Evolutionary conservation across 768 basidiomycete genomes (phyloP).

Genomic region (Mycena epipterygia): DNA sequence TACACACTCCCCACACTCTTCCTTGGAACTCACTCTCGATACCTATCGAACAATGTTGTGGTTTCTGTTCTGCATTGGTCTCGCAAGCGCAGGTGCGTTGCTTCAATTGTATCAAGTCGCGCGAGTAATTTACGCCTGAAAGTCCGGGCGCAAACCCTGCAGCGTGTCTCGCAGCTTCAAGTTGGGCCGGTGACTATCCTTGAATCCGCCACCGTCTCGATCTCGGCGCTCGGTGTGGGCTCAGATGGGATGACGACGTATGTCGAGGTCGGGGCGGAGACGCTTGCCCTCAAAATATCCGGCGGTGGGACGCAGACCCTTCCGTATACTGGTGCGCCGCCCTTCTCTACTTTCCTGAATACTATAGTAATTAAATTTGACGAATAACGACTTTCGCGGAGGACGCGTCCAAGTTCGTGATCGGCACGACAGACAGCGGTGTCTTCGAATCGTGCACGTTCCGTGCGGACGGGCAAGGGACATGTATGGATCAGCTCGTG

Average conservation of each 20-base stretch:
- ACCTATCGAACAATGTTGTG: no score
- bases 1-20: no score
- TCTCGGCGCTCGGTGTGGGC: constrained; percentile 23
- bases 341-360: background rate
- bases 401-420: constrained; percentile 12
- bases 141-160: no score
- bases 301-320: constrained; percentile 14
- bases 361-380: no score
- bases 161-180: no score
- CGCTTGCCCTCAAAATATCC: constrained; percentile 18
- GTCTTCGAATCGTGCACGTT: constrained; percentile 20
- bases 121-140: no score
- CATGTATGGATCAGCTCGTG: constrained; percentile 12
- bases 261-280: constrained; percentile 20
- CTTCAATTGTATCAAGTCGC: no score
- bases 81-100: no score
- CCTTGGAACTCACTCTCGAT: no score
- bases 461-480: constrained; percentile 3
- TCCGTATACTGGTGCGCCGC: constrained; percentile 17
- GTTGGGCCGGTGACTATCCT: no score
- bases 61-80: no score
- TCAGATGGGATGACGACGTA: constrained; percentile 29
- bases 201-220: no score
- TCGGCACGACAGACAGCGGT: constrained; percentile 7
- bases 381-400: constrained; percentile 15